Base-by-base conservation (phyloP, 805 yeast species). In the Saturnispora mendoncae region DNA sequence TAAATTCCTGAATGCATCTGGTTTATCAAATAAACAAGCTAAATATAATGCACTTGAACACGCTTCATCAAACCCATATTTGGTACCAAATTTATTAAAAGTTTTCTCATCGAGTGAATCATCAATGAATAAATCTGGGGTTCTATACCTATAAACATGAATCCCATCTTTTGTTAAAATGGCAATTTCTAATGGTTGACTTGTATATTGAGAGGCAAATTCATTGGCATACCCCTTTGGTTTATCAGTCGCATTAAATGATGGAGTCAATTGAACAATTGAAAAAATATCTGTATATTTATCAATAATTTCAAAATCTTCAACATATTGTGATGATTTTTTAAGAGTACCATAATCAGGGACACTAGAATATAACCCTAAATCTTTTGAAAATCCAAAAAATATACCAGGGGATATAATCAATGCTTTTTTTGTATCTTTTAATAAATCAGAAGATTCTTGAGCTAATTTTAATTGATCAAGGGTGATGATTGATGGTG, bases 381-480 rank as follows among this genome's bases (percentile, higher is more conserved):
- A 71, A 45, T 67, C 71, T 4, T 68, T 62, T 33, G 56, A 56
- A 10, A 80, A 83, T 30, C 84, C 80, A 46, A 88, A 69, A 53
- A 78, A 88, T 3, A 86, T 78, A n/a, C 94, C 95, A 0, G 96
- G 95, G 17, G 94, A 77, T 24, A 85, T 67, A 10, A 88, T 66
- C 25, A 74, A 69, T 20, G 83, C 69, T 9, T 76, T 66, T 31
- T 72, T 65, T 21, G 82, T 69, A 34, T 80, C 73, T 45, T 71
- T 72, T 43, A 80, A 64, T 36, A 86, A 56, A 2, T 69, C 60
- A 6, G 77, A 67, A 0, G 72, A 67, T 49, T 72, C 76, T 48
- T 75, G 77, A 56, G 83, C 67, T 17, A 76, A 71, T 44, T 67
- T 72, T 26, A 74, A 54, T 42, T 59, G 59, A 28, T 56, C 52